phyloP scores from a whole-genome alignment of 495 filamentous ascomycete genomes.

The Hyaloscypha variabilis region DNA sequence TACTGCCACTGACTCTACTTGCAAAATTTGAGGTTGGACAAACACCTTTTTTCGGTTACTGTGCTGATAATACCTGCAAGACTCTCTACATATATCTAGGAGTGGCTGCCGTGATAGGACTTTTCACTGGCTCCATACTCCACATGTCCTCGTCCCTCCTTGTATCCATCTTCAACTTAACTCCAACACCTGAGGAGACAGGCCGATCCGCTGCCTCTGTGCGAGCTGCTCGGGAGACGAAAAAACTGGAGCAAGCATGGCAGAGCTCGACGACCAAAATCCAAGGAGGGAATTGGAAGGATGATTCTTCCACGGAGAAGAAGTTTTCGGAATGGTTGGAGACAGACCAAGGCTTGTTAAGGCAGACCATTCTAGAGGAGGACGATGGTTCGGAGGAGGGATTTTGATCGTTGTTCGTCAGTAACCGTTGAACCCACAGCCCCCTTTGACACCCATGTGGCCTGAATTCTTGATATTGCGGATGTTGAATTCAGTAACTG shows the following conservation, averaged over 20 bases:
- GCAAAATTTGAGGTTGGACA: slow-evolving; percentile 64
- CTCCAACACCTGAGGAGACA: slow-evolving; percentile 21
- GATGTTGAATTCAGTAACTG: neutral
- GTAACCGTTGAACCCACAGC: neutral
- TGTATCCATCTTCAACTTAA: slow-evolving; percentile 41
- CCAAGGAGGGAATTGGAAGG: slow-evolving; percentile 15
- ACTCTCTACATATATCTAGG: slow-evolving; percentile 67
- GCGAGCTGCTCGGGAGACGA: slow-evolving; percentile 27
- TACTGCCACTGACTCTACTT: slow-evolving; percentile 49
- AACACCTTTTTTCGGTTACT: slow-evolving; percentile 28
- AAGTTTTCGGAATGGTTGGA: slow-evolving; percentile 43
- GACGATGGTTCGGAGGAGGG: slow-evolving; percentile 43
- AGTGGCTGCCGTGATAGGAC: slow-evolving; percentile 59
- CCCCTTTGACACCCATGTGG: no score
- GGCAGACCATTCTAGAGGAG: slow-evolving; percentile 69
- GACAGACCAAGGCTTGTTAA: slow-evolving; percentile 42
- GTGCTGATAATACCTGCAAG: slow-evolving; percentile 43
- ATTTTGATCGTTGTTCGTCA: slow-evolving; percentile 7
- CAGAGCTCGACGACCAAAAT: slow-evolving; percentile 16
- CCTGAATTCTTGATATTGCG: no score
- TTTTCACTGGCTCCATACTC: slow-evolving; percentile 51
- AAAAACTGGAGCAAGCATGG: slow-evolving; percentile 28
- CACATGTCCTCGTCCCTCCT: slow-evolving; percentile 45
- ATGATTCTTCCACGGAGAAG: slow-evolving; percentile 21
- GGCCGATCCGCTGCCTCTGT: slow-evolving; percentile 28